Evolutionary conservation across 768 basidiomycete species (phyloP), one percentile per base, ranked within the genome.

Genomic region (Leucocoprinus leucothites): DNA sequence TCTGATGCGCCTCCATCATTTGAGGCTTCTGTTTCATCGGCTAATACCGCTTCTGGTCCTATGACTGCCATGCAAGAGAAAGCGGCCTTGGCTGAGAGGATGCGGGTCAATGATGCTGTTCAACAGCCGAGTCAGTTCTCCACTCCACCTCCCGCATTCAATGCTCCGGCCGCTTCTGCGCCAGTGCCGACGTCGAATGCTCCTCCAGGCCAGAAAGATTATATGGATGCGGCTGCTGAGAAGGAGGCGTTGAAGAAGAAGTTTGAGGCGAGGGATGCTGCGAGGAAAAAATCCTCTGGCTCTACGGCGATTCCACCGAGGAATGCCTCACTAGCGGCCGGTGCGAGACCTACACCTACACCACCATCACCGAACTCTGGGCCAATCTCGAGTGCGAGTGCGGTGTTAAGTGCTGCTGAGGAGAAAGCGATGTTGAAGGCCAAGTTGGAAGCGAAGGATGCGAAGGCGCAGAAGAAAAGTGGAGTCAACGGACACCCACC

Each of bases 401-500:
- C 38, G 34, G 54, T 77, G 0, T 68, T 91, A 49, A 85, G 85
- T 1, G 90, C 91, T 2, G 84, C 82, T 0, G 89, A 92, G 61
- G 91, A 93, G 69, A 92, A 93, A 71, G 87, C 86, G 19, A 66
- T 81, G 54, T 66, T 92, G 9, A 75, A 72, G 35, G 85, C 86
- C 3, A 79, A 77, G 65, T 89, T 81, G 59, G 87, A 81, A 24
- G 78, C 76, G 1, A 80, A 84, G 60, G 81, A 87, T 31, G 59
- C 65, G 5, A 58, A 35, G 34, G 43, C 31, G 13, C 44, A 54
- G 45, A 44, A 36, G n/a, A 54, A 40, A n/a, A 9, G 40, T 3
- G 46, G 46, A 19, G 45, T 44, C 31, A 9, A 36, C 18, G 48
- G 31, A 26, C 13, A 34, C 18, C 3, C 43, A 16, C 13, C 18